Evolutionary conservation across 305 asterid species (phyloP), one percentile per base, ranked within the genome.

Genomic region (Fraxinus floribunda): DNA sequence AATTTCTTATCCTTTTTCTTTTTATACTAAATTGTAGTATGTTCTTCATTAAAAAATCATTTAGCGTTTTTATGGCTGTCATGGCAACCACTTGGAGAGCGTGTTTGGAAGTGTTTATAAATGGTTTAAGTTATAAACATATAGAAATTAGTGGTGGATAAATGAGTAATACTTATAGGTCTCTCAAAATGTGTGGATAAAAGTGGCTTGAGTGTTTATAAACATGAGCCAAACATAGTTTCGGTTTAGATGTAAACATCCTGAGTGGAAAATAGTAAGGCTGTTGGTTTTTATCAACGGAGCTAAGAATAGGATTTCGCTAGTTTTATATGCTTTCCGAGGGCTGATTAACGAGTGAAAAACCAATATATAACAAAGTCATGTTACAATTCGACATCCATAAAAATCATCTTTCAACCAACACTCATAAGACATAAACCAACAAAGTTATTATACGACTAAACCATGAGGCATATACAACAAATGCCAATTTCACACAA

Each of bases 231-330:
- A 38, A 18, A 22, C 16, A 24, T 52, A 22, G 10, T 5, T 2
- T 10, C 22, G 0, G 20, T 52, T 7, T 44, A 3, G 13, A 1
- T 44, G 5, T 24, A 18, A 76, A 44, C 26, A 44, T 36, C 32
- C 11, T 9, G 3, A 18, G 7, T 26, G 70, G 70, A 46, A 49
- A 49, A 76, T 29, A 32, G 11, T 26, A 26, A 24, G 26, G 35
- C 79, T 75, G 16, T 30, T 71, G 32, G 86, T 64, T 60, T 79
- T 62, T 44, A n/a, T 32, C 49, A 18, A 68, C 3, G 4, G 38
- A 80, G 41, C 66, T 46, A 79, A 76, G 32, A 46, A 32, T 52
- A 2, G 22, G 78, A 74, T 57, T 30, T 41, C 11, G 7, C 36
- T 26, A 22, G 32, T 13, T 75, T 75, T 2, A 66, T 11, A 76